These are phyloP conservation scores for Pseudogymnoascus sp. DNA, from an alignment of 2,329 filamentous ascomycete genomes.

Conservation along the genomic window DNA sequence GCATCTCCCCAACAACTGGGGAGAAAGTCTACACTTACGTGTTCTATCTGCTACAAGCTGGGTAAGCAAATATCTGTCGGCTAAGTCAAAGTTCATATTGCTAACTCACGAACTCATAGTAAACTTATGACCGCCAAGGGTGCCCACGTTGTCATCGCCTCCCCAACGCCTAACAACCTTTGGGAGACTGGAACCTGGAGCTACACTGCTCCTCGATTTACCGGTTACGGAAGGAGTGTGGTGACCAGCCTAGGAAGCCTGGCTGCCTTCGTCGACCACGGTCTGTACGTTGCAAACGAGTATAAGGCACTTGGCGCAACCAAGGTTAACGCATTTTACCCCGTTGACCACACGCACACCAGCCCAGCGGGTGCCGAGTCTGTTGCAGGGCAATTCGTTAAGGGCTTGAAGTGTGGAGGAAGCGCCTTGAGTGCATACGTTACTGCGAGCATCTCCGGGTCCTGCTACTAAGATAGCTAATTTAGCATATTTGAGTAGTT, in stretches of 20 bases:
- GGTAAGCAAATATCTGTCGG: background rate
- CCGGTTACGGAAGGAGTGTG: conserved; percentile 46
- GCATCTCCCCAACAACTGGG: conserved; percentile 14
- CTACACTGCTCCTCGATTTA: conserved; percentile 47
- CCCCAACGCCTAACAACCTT: conserved; percentile 54
- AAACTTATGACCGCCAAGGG: conserved; percentile 39
- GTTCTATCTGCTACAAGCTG: conserved; percentile 14
- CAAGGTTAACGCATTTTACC: conserved; percentile 46
- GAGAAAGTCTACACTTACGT: conserved; percentile 16
- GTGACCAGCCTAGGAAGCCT: conserved; percentile 33
- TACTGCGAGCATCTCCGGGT: conserved; percentile 24
- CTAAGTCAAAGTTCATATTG: background rate
- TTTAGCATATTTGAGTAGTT: background rate
- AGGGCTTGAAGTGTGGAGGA: conserved; percentile 35
- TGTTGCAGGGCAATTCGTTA: conserved; percentile 52
- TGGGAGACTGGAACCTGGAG: conserved; percentile 50
- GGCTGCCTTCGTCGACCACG: conserved; percentile 52
- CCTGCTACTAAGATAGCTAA: conserved; percentile 20
- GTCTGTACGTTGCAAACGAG: conserved; percentile 45
- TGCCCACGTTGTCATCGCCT: conserved; percentile 52
- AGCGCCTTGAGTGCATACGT: conserved; percentile 22
- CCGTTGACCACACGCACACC: conserved; percentile 56
- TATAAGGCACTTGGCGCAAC: conserved; percentile 43
- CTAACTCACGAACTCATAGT: conserved; percentile 12
- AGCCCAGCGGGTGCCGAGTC: conserved; percentile 47